Base-by-base conservation (phyloP, 371 early-diverging fungal genomes). In the Mucor piriformis region DNA sequence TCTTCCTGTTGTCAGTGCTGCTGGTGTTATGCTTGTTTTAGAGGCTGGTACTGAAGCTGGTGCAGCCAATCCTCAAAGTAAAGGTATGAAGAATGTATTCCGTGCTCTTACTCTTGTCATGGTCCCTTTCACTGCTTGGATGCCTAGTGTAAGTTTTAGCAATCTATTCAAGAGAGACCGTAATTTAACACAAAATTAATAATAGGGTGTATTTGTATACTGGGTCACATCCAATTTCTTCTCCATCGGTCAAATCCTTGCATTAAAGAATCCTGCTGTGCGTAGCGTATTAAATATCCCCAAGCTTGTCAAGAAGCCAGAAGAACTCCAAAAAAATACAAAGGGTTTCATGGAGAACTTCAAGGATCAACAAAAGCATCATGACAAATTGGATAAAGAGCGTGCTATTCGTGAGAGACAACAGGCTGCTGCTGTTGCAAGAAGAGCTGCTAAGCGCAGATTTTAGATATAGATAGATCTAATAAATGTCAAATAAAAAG, bases 221-320 rank as follows among this genome's bases (percentile, higher is more conserved):
- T 95, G 94, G 93, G 70, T 92, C 48, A 82, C 89, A 16, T 88
- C 88, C 55, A 93, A 92, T 70, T 13, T 79, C 4, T 83, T 88
- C 64, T 91, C 93, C 4, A 76, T 90, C 16, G 66, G 70, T 16
- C 95, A 93, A 74, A 81, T 88, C 49, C 59, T 84, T 32, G 69
- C 87, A 21, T 73, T 94, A 47, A 84, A 82, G 67, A 64, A 74
- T 24, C 83, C 87, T 10, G 23, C 70, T 13, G 74, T 94, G 21
- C 86, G 92, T 54, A 67, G 58, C 12, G 67, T 72, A 35, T 68
- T 87, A 18, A 78, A 79, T 50, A 82, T 88, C 38, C 88, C 88
- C 13, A 66, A 73, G 25, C 62, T 84, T 6, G 55, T 77, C n/a
- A 70, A 73, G 63, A 82, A 67, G 48, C 76, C 74, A n/a, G 57